Base-by-base conservation (phyloP, 2,329 filamentous ascomycete genomes). In the Pyrenophora seminiperda region DNA sequence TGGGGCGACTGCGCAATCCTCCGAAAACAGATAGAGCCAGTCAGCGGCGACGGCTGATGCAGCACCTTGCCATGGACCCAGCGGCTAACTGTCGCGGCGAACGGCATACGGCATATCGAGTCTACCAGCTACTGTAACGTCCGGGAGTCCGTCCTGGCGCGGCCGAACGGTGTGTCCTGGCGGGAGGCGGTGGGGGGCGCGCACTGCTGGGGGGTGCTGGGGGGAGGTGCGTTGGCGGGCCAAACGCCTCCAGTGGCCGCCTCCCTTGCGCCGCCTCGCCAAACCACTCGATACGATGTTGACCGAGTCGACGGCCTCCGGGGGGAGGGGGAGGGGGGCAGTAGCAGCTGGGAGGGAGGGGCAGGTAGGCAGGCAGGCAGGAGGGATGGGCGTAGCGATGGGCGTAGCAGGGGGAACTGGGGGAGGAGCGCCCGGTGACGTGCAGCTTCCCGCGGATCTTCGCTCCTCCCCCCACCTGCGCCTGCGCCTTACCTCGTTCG, bases 1-100 rank as follows among this genome's bases (percentile, higher is more conserved):
- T 58, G 70, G 68, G 68, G 49, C 40, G 49, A 44, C 67, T 72
- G 68, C 68, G 66, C 69, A 70, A 67, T 59, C 45, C 62, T 66
- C 69, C 67, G 62, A 71, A 71, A 69, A 63, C 45, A 60, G 66
- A 54, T 53, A 58, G 50, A 51, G 57, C 58, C 64, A 60, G 54
- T 60, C 50, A 49, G 48, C 15, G 32, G 32, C 47, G 34, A 41
- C 41, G 41, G 40, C 36, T 36, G 30, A 48, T 53, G 58, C 58
- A 53, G 52, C 50, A 50, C 31, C 54, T 61, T 53, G 55, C 50
- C 42, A 47, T 47, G n/a, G n/a, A n/a, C 22, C 24, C 24, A 47
- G 52, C 44, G 44, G 47, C 47, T 43, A 32, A 48, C 41, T 39
- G 39, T 17, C 39, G 50, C 57, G 62, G 59, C 61, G 59, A 58